Evolutionary conservation across 352 stramenopile species (phyloP).

Genomic region (Phytophthora citricola): DNA sequence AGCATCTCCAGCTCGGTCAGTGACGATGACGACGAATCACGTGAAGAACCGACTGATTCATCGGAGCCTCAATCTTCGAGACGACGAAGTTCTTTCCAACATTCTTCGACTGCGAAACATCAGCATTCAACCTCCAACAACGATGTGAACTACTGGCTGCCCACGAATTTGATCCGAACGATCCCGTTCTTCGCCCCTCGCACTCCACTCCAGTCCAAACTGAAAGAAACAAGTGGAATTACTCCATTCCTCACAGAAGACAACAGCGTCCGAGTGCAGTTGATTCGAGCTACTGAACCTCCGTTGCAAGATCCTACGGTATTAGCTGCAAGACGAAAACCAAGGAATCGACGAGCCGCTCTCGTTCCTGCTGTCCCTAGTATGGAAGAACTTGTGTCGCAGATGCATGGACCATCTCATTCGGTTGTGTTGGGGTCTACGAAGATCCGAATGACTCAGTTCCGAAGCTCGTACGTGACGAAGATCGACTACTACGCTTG

Average conservation of each 20-base stretch:
- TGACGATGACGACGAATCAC: slow-evolving; percentile 42
- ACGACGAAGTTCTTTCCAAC: slow-evolving; percentile 7
- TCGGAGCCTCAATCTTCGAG: slow-evolving; percentile 17
- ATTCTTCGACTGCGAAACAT: slow-evolving; percentile 5
- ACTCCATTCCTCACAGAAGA: slow-evolving; percentile 70
- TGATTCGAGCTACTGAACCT: slow-evolving; percentile 77
- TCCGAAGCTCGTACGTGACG: slow-evolving; percentile 83
- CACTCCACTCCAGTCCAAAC: slow-evolving; percentile 73
- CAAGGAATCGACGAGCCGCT: slow-evolving; percentile 48
- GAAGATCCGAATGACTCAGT: slow-evolving; percentile 81
- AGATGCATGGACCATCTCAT: slow-evolving; percentile 47
- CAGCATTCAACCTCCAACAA: slow-evolving; percentile 13
- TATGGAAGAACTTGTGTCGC: slow-evolving; percentile 46
- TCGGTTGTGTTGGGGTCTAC: slow-evolving; percentile 71
- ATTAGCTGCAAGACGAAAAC: slow-evolving; percentile 30
- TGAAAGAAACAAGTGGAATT: slow-evolving; percentile 81
- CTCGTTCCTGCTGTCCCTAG: slow-evolving; percentile 36
- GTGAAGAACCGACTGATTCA: slow-evolving; percentile 17
- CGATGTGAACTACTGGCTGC: slow-evolving; percentile 73
- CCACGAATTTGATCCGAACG: slow-evolving; percentile 77
- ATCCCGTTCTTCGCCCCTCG: slow-evolving; percentile 81
- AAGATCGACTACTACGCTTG: slow-evolving; percentile 88
- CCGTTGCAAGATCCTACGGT: slow-evolving; percentile 64
- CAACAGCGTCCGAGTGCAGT: slow-evolving; percentile 77
- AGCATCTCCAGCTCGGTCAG: slow-evolving; percentile 35